Evolutionary conservation across 2,329 filamentous ascomycete species (phyloP).

Genomic region (Venturia asperata): DNA sequence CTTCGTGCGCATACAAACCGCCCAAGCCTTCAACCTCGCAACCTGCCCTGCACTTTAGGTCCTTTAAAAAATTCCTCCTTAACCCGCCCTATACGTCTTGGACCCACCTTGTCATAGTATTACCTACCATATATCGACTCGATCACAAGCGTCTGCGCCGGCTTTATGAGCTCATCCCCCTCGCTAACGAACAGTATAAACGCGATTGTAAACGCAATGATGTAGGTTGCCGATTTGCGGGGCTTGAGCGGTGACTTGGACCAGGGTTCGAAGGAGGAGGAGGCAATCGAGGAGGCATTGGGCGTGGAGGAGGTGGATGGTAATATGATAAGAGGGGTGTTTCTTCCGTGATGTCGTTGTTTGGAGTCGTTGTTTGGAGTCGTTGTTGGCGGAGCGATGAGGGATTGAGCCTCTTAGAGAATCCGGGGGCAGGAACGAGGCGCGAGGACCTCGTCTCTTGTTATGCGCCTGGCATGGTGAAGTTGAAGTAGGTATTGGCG

Average conservation of each 20-base stretch:
- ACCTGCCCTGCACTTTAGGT: constrained; percentile 42
- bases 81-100: constrained; percentile 26
- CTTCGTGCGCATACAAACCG: constrained; percentile 20
- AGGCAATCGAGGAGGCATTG: not conserved
- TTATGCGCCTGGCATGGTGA: not conserved
- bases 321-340: constrained; percentile 6
- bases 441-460: not conserved
- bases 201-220: not conserved
- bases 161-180: constrained; percentile 32
- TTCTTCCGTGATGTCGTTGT: not conserved
- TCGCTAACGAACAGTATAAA: constrained; percentile 40
- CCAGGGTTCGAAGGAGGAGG: not conserved
- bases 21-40: constrained; percentile 46
- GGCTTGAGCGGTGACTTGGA: not conserved
- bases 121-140: constrained; percentile 49
- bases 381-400: too few species aligned
- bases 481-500: not conserved
- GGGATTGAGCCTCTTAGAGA: not conserved
- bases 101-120: constrained; percentile 39
- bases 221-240: not conserved
- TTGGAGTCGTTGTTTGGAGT: not conserved
- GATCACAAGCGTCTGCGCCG: constrained; percentile 44
- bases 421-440: not conserved
- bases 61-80: constrained; percentile 45
- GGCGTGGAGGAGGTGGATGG: not conserved